Conservation (phyloP, 164 flowering plant genomes). For the Nymphaea colorata region DNA sequence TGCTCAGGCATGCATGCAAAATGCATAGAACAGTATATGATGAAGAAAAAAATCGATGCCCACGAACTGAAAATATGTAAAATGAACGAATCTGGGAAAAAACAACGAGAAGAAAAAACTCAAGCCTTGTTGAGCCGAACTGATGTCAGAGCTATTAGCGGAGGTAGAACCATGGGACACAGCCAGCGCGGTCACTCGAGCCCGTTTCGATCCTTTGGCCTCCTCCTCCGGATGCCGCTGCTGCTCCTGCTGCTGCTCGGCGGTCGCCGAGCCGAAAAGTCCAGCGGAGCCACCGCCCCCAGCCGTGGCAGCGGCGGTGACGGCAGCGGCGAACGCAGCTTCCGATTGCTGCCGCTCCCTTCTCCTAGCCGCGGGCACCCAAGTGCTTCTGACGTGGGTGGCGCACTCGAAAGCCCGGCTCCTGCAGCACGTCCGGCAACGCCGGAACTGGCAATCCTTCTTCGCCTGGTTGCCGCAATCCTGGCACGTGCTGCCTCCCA, state of each 20-base stretch:
- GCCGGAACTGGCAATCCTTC: conserved; percentile 60
- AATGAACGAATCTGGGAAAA: no score
- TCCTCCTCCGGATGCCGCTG: neutral
- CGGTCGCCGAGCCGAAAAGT: no score
- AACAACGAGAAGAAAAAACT: neutral
- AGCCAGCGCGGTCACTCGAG: neutral
- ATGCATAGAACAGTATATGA: no score
- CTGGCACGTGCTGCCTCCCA: conserved; percentile 36
- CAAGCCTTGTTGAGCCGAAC: neutral
- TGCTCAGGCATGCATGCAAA: neutral
- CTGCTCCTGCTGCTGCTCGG: neutral
- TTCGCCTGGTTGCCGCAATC: conserved; percentile 89
- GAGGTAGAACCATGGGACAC: neutral
- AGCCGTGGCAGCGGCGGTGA: neutral
- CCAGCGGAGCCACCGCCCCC: neutral
- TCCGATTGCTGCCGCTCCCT: conserved; percentile 58
- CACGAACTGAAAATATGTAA: no score
- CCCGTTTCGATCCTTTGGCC: neutral
- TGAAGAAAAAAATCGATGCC: neutral
- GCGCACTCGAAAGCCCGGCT: conserved; percentile 63
- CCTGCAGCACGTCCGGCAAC: conserved; percentile 82
- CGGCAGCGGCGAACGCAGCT: conserved; percentile 2
- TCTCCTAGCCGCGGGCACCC: conserved; percentile 75
- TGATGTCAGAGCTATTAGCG: neutral
- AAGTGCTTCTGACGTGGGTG: conserved; percentile 78